Base-by-base conservation (phyloP, 2,329 filamentous ascomycete genomes). In the Arthroderma sp. region DNA sequence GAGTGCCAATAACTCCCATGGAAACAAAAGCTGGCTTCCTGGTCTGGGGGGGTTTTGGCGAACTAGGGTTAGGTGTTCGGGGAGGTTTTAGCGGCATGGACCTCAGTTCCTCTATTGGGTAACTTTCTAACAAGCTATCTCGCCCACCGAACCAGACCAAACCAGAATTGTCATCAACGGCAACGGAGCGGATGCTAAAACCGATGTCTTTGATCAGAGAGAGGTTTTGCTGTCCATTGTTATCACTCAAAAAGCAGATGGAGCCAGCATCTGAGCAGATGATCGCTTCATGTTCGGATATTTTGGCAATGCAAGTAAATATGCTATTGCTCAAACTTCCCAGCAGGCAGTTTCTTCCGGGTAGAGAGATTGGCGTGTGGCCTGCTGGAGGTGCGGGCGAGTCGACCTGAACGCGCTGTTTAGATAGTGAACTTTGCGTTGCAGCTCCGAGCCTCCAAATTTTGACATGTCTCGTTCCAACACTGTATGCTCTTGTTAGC, bases 401-500 rank as follows among this genome's bases (percentile, higher is more conserved):
- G 27, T 66, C 66, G n/a, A 49, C 47, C 50, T 55, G 61, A 57
- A 77, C 73, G 50, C 73, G 76, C 56, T 74, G 62, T 58, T 85
- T 85, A 6, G 73, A 68, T 1, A 83, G 81, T 22, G 82, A 82
- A 4, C 66, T 65, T 11, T 71, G 66, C 36, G 58, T 69, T 46
- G 56, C 66, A 28, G 89, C 85, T 32, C 91, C 84, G 7, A 91
- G 74, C 53, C 81, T 81, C 91, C 91, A 98, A 42, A 93, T 76
- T 63, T 95, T 96, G 61, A 95, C 78, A 65, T 95, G 89, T 28
- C 91, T 79, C 42, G 91, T 83, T 9, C 91, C 91, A 27, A 91
- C 77, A 22, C 55, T 57, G 45, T 6, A 39, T 37, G 29, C 9
- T 36, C 38, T 32, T 37, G 38, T 38, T 38, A 47, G 36, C 4